Evolutionary conservation across 805 yeast genomes (phyloP), one percentile per base, ranked within the genome.

Genomic region (Cyberlindnera sargentensis): DNA sequence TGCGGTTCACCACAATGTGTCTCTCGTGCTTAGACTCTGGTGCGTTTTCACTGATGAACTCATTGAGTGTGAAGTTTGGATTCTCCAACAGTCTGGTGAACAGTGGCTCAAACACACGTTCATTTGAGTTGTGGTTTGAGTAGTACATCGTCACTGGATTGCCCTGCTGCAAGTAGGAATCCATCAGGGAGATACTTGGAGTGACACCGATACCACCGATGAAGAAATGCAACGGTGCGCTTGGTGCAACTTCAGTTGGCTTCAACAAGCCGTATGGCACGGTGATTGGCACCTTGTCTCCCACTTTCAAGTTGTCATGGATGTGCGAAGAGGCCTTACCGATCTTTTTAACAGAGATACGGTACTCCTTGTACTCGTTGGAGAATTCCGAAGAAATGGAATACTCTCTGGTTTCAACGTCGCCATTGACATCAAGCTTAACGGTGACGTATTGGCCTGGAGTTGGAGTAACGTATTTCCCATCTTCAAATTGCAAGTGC

Each of bases 171-270:
- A 53, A 32, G 45, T 48, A 55, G 40, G 39, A 53, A 53, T 76
- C 76, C 20, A 71, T 56, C 56, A 80, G 72, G 6, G 85, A 67
- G 31, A 82, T 52, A 30, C 78, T 44, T 31, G 89, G 88, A 5
- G 88, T 82, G 40, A 78, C 75, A 48, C 87, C 88, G 44, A 79
- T 77, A 42, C 88, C 89, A 38, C 80, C 84, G 23, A 77, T 68
- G 43, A 79, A 62, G 28, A 80, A 58, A 2, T 72, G 66, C 23
- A 67, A 55, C 26, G 69, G 67, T 30, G 34, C 36, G 4, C 43
- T 43, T 9, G 31, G 29, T 6, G 35, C 34, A 1, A 31, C 26
- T 23, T 56, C 58, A 3, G 36, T 31, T 11, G 61, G 48, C 38
- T 55, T 37, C 46, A 80, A 68, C 39, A 70, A 70, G 32, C 88